Base-by-base conservation (phyloP, 495 filamentous ascomycete genomes). In the Aspergillus taichungensis region DNA sequence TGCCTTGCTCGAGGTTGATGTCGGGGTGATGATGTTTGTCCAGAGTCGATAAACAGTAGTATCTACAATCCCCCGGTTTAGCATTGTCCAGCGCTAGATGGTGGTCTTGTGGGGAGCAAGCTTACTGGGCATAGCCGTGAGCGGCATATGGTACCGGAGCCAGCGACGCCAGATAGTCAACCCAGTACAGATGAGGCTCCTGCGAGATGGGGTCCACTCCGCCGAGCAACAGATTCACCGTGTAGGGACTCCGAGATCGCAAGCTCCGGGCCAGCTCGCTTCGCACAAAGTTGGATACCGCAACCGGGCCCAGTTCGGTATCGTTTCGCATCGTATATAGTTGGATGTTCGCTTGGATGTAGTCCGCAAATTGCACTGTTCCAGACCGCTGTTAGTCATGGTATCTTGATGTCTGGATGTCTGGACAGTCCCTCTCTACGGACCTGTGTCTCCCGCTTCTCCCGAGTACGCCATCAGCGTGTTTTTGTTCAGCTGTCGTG, bases 291-390 rank as follows among this genome's bases (percentile, higher is more conserved):
- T 82, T 83, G 37, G 88, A 85, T 29, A 95, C 82, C 9, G 90
- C 92, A 24, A 83, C 78, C 10, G 92, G 90, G 32, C 85, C 84
- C 38, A 99, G 78, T 54, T 95, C 88, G 56, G 84, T 83, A 56
- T 88, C 83, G 61, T 97, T 97, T 50, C 92, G 88, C 90, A 96
- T 99, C 51, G 85, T 87, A 68, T 99, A 99, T 60, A 99, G 84
- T 66, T 91, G 85, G 57, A 94, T 83, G 62, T 99, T 97, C 52
- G 92, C 94, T 79, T 96, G 89, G 69, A 97, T 89, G 72, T 88
- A 97, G 74, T 99, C 92, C 57, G 92, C 88, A 65, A 99, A 99
- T 81, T 99, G 92, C 40, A 97, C 92, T 94, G 63, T 51, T 41
- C 37, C 37, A 49, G 6, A 6, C 34, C 13, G 28, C 36, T 8